Base-by-base conservation (phyloP, 108 stramenopile species). In the Cylindrotheca fusiformis region DNA sequence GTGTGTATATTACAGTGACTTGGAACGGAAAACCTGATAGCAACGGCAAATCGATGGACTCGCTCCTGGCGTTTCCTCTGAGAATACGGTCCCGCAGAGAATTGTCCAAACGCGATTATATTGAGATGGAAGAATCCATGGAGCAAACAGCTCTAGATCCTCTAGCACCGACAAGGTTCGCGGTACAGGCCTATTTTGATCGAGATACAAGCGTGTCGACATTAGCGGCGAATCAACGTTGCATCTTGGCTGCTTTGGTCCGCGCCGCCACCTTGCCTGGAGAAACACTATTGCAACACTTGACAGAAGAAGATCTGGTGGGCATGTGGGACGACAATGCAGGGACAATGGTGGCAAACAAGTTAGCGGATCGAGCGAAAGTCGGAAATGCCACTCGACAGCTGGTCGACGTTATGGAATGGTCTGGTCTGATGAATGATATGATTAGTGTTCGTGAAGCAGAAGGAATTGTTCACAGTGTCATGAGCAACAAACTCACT, bases 341-440 rank as follows among this genome's bases (percentile, higher is more conserved):
- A 2, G 67, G 72, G 3, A 61, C 67, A 23, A 51, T 54, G 20
- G 68, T 84, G 27, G 76, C 76, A 0, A 63, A 57, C 6, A 62
- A 60, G 50, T 46, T 80, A 17, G 74, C 83, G 23, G 53, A 76
- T 14, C 57, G 57, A 45, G 67, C 85, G 0, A 52, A 68, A 19
- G 78, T 89, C 33, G 81, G 81, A 21, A 55, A 44, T 22, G 68
- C 80, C 0, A 93, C 92, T 31, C 63, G 48, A 47, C 57, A 74
- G 41, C 59, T 93, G 48, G 77, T 93, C 48, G 78, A 84, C 41
- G 88, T 85, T 22, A 80, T 93, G 76, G 87, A 93, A 65, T 93
- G 92, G 92, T 58, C 67, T 0, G 79, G 75, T 55, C 65, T 78
- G 18, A 69, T 65, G 22, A 67, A 72, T 23, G 71, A 77, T 26